Base-by-base conservation (phyloP, 768 basidiomycete species). In the Naganishia onofrii region DNA sequence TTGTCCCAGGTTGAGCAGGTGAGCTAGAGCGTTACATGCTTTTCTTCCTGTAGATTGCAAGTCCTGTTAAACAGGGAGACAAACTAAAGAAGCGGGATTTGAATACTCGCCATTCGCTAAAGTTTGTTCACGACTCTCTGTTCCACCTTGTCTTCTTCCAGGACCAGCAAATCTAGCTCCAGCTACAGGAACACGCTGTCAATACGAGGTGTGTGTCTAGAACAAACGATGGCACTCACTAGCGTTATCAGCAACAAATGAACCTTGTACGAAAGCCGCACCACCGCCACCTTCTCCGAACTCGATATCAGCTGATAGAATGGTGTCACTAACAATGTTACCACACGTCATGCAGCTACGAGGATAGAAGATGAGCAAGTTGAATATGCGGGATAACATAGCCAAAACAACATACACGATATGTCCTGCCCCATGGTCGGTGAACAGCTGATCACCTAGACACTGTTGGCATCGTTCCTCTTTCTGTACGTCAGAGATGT, bases 251-350 rank as follows among this genome's bases (percentile, higher is more conserved):
- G 87, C 91, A 15, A 99, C 92, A 76, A 91, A 96, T 2, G 90
- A 88, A 2, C 96, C 96, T 76, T 94, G 90, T 1, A 96, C 94
- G 84, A 97, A 91, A 0, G 95, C 94, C 5, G 93, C 92, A 29
- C 96, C 96, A 32, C 86, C 85, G 13, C 89, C 86, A 4, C 90
- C 90, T 84, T 99, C 96, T n/a, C 93, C 92, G 74, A 99, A 99
- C 0, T 88, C 88, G 67, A 99, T 87, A 79, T 99, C 96, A 72
- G 89, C 90, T 12, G 97, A 92, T 70, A 98, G 93, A 2, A 89
- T 87, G 76, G 92, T 93, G 81, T 96, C 92, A 82, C 95, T 92
- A 12, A 95, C 84, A 21, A 98, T 93, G 8, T 89, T 90, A 55
- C 92, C 92, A 75, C 94, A 97, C 74, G 86, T 84, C 0, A 89